A percentile compares a stretch with the other conserved stretches of the same genome.
Conservation (phyloP, 2,329 filamentous ascomycete genomes). For the Penicillium sp. region DNA sequence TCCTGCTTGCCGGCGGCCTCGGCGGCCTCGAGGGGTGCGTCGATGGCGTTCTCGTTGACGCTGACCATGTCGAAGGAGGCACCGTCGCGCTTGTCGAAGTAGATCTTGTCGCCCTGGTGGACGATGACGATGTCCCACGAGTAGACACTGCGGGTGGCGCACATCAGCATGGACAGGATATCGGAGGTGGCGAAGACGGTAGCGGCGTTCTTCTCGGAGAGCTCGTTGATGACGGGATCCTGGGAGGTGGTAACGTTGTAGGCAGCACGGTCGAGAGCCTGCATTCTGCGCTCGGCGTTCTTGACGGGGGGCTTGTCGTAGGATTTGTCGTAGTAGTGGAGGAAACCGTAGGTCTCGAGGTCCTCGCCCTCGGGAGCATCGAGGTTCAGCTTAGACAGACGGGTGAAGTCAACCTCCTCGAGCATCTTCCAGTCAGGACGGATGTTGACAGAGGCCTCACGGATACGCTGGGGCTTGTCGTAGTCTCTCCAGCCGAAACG, state of each 20-base stretch:
- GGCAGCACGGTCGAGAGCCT: constrained; percentile 84
- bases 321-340: constrained; percentile 95
- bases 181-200: constrained; percentile 96
- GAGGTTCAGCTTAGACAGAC: constrained; percentile 90
- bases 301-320: constrained; percentile 94
- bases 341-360: constrained; percentile 90
- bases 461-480: constrained; percentile 95
- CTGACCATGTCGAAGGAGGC: constrained; percentile 95
- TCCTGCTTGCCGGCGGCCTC: constrained; percentile 75
- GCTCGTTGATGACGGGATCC: constrained; percentile 94
- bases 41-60: constrained; percentile 97
- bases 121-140: constrained; percentile 97
- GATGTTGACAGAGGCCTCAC: constrained; percentile 93
- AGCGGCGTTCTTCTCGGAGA: constrained; percentile 92
- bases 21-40: constrained; percentile 85
- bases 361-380: constrained; percentile 95
- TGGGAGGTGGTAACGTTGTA: constrained; percentile 98
- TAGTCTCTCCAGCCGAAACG: constrained; percentile 98
- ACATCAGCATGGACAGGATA: constrained; percentile 99
- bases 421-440: constrained; percentile 93
- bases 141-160: constrained; percentile 91
- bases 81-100: constrained; percentile 97
- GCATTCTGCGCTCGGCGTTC: constrained; percentile 81
- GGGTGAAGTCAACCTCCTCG: constrained; percentile 98
- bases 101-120: constrained; percentile 92